phyloP scores from a whole-genome alignment of 192 early-diverging fungal genomes.

The Linnemannia zychae region DNA sequence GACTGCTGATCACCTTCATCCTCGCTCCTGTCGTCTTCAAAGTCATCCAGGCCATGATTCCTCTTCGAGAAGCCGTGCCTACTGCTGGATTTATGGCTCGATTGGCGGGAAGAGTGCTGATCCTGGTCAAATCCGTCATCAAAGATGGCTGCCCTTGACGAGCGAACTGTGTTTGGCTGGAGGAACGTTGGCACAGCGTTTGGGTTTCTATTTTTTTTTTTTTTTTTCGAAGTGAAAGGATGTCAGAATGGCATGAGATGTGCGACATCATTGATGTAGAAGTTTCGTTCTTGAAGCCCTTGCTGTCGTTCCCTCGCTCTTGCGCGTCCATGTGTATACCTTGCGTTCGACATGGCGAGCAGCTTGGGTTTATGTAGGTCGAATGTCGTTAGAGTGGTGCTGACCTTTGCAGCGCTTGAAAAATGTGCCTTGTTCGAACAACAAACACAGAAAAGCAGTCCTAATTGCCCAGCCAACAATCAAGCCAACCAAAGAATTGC shows the following conservation, averaged over 20 bases:
- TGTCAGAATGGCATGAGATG: background rate
- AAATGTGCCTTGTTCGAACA: background rate
- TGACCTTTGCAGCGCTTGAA: background rate
- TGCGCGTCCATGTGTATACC: background rate
- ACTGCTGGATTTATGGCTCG: background rate
- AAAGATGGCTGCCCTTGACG: constrained; percentile 46
- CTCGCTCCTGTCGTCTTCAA: constrained; percentile 7
- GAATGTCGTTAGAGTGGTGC: background rate
- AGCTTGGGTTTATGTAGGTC: background rate
- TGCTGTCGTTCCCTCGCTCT: too few relatives aligned
- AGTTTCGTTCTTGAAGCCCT: background rate
- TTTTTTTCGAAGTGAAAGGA: background rate
- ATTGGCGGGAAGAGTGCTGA: background rate
- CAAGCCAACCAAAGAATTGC: too few relatives aligned
- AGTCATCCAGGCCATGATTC: background rate
- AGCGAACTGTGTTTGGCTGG: constrained; percentile 37
- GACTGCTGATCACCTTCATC: constrained; percentile 30
- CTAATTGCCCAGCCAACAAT: too few relatives aligned
- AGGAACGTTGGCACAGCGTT: constrained; percentile 32
- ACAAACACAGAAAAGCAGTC: constrained; percentile 2
- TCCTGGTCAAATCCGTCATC: constrained; percentile 6
- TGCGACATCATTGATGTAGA: background rate
- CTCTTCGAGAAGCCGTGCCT: background rate
- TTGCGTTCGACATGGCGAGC: background rate
- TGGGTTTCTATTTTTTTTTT: background rate